Conservation (phyloP, 805 yeast genomes). For the Lipomyces oligophaga region DNA sequence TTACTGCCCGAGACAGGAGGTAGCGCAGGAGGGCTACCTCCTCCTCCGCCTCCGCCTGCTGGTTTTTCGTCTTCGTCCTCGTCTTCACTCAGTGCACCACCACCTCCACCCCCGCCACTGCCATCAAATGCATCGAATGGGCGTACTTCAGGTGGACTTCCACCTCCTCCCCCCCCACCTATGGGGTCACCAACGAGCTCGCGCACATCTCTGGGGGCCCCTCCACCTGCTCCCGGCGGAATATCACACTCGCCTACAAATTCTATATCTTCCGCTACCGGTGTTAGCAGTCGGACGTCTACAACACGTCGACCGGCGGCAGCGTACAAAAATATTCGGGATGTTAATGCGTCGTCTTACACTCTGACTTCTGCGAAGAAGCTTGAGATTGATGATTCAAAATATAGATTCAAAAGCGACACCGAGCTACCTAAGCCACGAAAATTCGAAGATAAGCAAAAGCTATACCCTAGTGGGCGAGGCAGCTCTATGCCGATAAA, state of each 20-base stretch:
- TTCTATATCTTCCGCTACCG: conserved; percentile 8
- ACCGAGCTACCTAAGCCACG: conserved; percentile 84
- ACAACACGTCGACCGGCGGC: conserved; percentile 8
- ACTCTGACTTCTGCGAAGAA: conserved; percentile 45
- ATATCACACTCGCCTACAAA: conserved; percentile 9
- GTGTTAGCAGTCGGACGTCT: conserved; percentile 1
- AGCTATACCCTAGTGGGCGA: conserved; percentile 91
- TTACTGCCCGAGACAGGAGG: too few relatives aligned
- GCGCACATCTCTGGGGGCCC: too few relatives aligned
- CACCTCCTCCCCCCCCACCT: conserved; percentile 33
- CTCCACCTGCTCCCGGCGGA: conserved; percentile 3
- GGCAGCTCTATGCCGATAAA: conserved; percentile 88
- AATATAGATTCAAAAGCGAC: conserved; percentile 66
- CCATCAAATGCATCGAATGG: conserved; percentile 28
- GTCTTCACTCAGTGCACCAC: conserved; percentile 32
- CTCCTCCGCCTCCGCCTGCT: conserved; percentile 34
- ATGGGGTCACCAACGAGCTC: conserved; percentile 15
- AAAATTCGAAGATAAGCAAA: conserved; percentile 61
- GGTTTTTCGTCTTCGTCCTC: conserved; percentile 39
- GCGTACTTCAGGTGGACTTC: conserved; percentile 13
- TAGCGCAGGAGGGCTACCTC: conserved; percentile 9
- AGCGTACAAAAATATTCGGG: conserved; percentile 46
- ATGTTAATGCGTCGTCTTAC: conserved; percentile 61
- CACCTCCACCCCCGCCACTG: conserved; percentile 38
- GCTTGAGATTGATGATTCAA: conserved; percentile 61